A percentile compares a stretch with the other conserved stretches of the same genome.
Evolutionary conservation across 495 filamentous ascomycete genomes (phyloP).

Genomic region (Podospora fimiseda): DNA sequence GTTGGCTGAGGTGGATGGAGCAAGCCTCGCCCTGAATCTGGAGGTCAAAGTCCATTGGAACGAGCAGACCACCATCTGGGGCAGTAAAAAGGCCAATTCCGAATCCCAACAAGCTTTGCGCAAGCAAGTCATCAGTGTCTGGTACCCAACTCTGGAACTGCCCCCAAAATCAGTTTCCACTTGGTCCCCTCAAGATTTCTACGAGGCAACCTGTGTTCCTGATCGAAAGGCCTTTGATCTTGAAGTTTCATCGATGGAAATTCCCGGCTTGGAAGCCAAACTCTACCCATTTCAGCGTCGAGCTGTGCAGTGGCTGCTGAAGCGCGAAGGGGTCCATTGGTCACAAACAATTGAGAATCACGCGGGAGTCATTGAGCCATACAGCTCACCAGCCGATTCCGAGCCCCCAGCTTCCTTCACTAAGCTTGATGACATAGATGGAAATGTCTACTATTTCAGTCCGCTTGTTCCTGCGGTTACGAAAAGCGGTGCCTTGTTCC

Average conservation of each 20-base stretch:
- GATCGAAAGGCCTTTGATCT: constrained; percentile 18
- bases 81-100: constrained; percentile 6
- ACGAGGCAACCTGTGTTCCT: constrained; percentile 37
- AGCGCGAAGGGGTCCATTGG: constrained; percentile 39
- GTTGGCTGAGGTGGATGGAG: constrained; percentile 13
- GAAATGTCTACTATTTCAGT: constrained; percentile 41
- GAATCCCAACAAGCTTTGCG: constrained; percentile 15
- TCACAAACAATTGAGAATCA: constrained; percentile 1
- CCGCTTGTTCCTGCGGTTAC: constrained; percentile 57
- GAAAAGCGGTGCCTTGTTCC: constrained; percentile 44
- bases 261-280: constrained; percentile 25
- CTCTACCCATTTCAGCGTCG: constrained; percentile 43
- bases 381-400: neutral
- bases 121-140: constrained; percentile 18
- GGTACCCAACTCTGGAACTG: constrained; percentile 18
- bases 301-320: constrained; percentile 41
- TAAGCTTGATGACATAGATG: constrained; percentile 27
- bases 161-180: neutral
- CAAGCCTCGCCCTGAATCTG: constrained; percentile 9
- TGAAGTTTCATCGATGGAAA: constrained; percentile 15
- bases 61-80: constrained; percentile 13
- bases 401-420: constrained; percentile 14
- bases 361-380: constrained; percentile 12
- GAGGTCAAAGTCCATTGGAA: constrained; percentile 23
- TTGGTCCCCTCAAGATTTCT: constrained; percentile 39